These are phyloP conservation scores for Apiosordaria backusii DNA, from an alignment of 495 filamentous ascomycete species.

Conservation along the genomic window DNA sequence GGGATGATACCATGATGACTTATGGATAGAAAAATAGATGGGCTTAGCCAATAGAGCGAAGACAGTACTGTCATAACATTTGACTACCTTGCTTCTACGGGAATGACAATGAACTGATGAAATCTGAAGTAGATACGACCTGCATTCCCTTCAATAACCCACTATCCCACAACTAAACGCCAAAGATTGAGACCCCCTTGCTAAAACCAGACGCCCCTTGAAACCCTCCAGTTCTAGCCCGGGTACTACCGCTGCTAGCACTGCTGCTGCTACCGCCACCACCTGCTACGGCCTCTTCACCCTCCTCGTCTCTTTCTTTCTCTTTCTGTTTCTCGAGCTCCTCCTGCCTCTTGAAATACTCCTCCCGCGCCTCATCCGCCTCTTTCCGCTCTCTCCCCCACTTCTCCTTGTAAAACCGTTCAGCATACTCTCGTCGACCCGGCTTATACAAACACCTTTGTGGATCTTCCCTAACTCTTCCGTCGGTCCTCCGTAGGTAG, in stretches of 20 bases:
- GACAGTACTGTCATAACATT: background rate
- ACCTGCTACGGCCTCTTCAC: background rate
- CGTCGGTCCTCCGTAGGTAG: background rate
- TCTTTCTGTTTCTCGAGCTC: background rate
- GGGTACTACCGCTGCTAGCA: background rate
- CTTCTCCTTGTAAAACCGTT: background rate
- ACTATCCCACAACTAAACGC: background rate
- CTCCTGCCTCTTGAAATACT: background rate
- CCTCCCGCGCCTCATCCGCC: background rate
- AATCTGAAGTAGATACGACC: background rate
- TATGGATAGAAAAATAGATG: conserved; percentile 6
- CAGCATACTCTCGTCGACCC: background rate
- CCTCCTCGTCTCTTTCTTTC: background rate
- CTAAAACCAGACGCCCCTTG: background rate
- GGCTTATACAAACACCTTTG: background rate
- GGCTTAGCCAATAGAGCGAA: background rate
- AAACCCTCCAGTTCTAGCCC: background rate
- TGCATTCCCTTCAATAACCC: background rate
- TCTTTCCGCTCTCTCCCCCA: background rate
- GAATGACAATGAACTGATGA: background rate
- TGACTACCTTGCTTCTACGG: background rate
- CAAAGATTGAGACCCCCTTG: no score
- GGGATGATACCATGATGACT: conserved; percentile 3
- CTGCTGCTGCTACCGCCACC: background rate
- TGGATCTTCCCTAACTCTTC: background rate